These are phyloP conservation scores for Colletotrichum aenigma DNA, from an alignment of 2,329 filamentous ascomycete genomes.

Conservation along the genomic window DNA sequence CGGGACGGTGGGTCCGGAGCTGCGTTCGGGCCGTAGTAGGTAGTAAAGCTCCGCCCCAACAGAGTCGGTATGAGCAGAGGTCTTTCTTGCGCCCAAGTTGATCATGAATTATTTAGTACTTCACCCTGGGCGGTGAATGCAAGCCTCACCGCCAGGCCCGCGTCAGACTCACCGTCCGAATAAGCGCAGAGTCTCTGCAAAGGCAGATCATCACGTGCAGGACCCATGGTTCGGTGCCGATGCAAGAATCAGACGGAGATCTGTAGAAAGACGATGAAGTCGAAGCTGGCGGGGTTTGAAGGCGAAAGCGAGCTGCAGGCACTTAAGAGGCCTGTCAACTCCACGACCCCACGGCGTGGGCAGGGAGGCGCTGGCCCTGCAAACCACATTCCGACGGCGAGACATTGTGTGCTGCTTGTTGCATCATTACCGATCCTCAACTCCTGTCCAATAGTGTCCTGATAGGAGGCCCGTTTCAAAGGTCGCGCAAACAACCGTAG, in stretches of 20 bases:
- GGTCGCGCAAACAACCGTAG: neutral
- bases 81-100: neutral
- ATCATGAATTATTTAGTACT: neutral
- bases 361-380: neutral
- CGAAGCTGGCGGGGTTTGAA: neutral
- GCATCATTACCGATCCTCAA: neutral
- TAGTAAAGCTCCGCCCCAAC: neutral
- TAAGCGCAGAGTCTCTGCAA: neutral
- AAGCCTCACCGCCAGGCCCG: neutral
- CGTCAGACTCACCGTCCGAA: neutral
- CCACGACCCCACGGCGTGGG: neutral
- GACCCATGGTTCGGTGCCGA: neutral
- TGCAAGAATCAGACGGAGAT: neutral
- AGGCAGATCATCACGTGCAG: neutral
- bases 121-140: neutral
- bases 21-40: neutral
- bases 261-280: neutral
- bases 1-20: neutral
- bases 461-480: neutral
- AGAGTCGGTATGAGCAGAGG: neutral
- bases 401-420: neutral
- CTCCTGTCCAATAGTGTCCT: neutral
- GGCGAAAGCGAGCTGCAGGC: conserved; percentile 12
- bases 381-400: neutral
- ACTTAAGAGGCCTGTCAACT: conserved; percentile 5